Conservation (phyloP, 2,329 filamentous ascomycete genomes). For the Phoma sp. region DNA sequence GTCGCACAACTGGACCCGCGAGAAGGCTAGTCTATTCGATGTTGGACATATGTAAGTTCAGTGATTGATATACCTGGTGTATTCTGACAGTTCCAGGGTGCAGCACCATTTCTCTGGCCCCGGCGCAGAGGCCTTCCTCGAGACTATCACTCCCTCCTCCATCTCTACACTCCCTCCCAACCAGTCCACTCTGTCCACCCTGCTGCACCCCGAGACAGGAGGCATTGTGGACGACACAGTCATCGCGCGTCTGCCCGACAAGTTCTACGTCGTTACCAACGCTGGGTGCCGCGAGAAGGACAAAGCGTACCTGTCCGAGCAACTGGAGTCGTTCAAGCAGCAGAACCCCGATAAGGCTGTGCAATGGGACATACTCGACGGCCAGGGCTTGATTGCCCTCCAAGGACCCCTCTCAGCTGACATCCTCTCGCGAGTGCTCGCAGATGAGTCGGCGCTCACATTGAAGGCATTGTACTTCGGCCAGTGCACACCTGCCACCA, state of each 20-base stretch:
- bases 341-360: conserved; percentile 54
- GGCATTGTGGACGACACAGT: conserved; percentile 96
- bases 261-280: conserved; percentile 95
- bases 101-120: conserved; percentile 86
- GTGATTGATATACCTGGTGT: conserved; percentile 14
- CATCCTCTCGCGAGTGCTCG: conserved; percentile 70
- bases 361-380: conserved; percentile 72
- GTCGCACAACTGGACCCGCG: conserved; percentile 88
- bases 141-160: conserved; percentile 80
- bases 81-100: conserved; percentile 54
- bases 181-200: conserved; percentile 80
- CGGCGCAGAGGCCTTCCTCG: conserved; percentile 79
- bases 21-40: conserved; percentile 90
- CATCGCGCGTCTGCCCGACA: conserved; percentile 70
- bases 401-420: conserved; percentile 81
- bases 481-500: conserved; percentile 68
- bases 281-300: conserved; percentile 92
- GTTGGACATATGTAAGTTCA: conserved; percentile 84
- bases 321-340: conserved; percentile 63
- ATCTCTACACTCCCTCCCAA: conserved; percentile 68
- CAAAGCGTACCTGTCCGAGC: conserved; percentile 72
- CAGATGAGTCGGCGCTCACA: conserved; percentile 50
- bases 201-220: conserved; percentile 75
- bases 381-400: conserved; percentile 81
- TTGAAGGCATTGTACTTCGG: conserved; percentile 78